phyloP scores from a whole-genome alignment of 2,329 filamentous ascomycete species.

The Niveomyces coronatus region DNA sequence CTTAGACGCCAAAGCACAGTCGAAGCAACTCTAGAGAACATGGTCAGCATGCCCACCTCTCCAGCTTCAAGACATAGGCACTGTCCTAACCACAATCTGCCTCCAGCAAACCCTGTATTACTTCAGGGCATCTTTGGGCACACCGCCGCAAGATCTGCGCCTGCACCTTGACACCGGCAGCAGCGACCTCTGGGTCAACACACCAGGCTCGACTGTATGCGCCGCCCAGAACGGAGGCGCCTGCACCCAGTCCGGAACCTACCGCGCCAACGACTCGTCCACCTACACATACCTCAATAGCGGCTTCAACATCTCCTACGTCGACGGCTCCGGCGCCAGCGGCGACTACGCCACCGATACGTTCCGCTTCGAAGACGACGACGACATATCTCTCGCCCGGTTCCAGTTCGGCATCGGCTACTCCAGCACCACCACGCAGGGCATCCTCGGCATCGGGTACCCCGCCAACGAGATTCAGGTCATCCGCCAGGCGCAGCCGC shows the following conservation, averaged over 20 bases:
- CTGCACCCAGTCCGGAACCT: constrained; percentile 56
- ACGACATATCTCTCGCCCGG: constrained; percentile 37
- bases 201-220: constrained; percentile 51
- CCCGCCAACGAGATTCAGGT: constrained; percentile 66
- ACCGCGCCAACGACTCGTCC: constrained; percentile 59
- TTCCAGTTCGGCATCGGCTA: constrained; percentile 71
- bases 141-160: constrained; percentile 45
- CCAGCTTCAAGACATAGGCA: no score
- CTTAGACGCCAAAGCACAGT: constrained; percentile 33
- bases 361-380: constrained; percentile 46
- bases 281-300: constrained; percentile 65
- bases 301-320: constrained; percentile 80
- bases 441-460: constrained; percentile 83
- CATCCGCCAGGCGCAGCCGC: constrained; percentile 36
- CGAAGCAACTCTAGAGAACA: constrained; percentile 41
- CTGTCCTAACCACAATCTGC: no score
- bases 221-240: constrained; percentile 29
- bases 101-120: constrained; percentile 51
- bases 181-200: constrained; percentile 64
- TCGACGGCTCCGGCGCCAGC: constrained; percentile 64
- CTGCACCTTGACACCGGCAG: constrained; percentile 59
- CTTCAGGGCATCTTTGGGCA: constrained; percentile 52
- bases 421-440: constrained; percentile 47
- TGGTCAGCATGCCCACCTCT: constrained; percentile 28
- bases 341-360: constrained; percentile 77